Conservation (phyloP, 169 alveolate genomes). For the Cryptosporidium sp. region DNA sequence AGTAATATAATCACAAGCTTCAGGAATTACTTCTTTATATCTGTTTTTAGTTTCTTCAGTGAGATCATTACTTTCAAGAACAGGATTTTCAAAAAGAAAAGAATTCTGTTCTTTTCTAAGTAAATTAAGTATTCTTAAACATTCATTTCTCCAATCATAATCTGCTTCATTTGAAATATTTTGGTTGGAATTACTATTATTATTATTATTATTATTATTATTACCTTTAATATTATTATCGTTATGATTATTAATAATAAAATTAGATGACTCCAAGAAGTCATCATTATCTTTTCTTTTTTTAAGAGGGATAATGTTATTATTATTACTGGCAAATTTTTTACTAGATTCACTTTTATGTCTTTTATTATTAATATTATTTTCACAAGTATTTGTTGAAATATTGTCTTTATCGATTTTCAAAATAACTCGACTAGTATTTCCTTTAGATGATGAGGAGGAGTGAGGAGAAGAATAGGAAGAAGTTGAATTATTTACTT, state of each 20-base stretch:
- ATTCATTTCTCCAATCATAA: slow-evolving; percentile 53
- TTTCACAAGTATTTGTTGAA: background rate
- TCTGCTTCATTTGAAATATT: background rate
- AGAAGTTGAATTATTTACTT: background rate
- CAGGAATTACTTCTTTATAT: slow-evolving; percentile 49
- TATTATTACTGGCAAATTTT: slow-evolving; percentile 2
- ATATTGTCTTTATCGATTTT: slow-evolving; percentile 12
- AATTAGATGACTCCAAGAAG: background rate
- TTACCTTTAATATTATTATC: too few species aligned
- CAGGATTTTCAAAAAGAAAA: slow-evolving; percentile 68
- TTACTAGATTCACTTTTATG: background rate
- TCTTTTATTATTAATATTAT: background rate
- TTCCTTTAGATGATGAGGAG: background rate
- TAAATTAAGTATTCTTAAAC: slow-evolving; percentile 44
- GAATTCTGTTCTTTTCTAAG: slow-evolving; percentile 59
- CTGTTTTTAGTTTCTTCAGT: slow-evolving; percentile 48
- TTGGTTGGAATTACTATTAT: background rate
- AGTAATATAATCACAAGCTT: slow-evolving; percentile 36
- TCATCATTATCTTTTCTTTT: slow-evolving; percentile 17
- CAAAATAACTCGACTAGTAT: background rate
- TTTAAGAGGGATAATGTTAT: slow-evolving; percentile 10
- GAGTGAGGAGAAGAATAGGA: background rate
- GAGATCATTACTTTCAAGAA: slow-evolving; percentile 65
- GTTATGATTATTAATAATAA: background rate
- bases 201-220: too few species aligned